Conservation (phyloP, 805 yeast genomes). For the Metschnikowia shivogae region DNA sequence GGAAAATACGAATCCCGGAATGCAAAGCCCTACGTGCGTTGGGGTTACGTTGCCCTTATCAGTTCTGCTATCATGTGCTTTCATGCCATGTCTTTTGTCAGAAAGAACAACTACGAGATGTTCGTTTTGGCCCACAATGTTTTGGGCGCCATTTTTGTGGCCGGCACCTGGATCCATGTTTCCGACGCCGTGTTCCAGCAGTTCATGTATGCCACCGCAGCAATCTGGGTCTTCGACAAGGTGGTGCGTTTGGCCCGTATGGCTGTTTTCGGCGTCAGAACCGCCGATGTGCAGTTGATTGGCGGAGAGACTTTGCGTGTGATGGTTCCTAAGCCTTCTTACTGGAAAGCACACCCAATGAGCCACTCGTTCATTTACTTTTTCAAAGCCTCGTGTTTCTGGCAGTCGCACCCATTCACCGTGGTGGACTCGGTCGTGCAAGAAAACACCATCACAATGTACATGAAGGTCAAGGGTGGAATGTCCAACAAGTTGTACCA, state of each 20-base stretch:
- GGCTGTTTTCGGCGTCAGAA: constrained; percentile 32
- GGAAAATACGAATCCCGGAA: constrained; percentile 32
- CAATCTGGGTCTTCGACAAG: constrained; percentile 43
- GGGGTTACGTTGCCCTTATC: constrained; percentile 32
- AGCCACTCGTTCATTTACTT: constrained; percentile 56
- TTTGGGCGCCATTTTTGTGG: constrained; percentile 43
- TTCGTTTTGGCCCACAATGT: constrained; percentile 42
- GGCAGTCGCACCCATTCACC: constrained; percentile 78
- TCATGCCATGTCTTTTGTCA: constrained; percentile 48
- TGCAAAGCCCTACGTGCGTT: constrained; percentile 24
- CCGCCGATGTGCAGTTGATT: constrained; percentile 34
- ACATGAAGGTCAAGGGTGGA: constrained; percentile 55
- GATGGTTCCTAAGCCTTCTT: constrained; percentile 43
- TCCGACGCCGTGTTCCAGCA: constrained; percentile 40
- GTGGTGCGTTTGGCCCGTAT: constrained; percentile 32
- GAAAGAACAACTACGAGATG: constrained; percentile 56
- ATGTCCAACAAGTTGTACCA: constrained; percentile 43
- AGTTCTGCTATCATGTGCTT: constrained; percentile 41
- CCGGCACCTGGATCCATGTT: constrained; percentile 55
- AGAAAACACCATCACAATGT: constrained; percentile 39
- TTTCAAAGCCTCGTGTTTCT: constrained; percentile 47
- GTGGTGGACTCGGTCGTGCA: constrained; percentile 40
- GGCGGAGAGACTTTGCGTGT: constrained; percentile 49
- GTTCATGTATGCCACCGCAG: constrained; percentile 35
- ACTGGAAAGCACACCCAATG: constrained; percentile 52